Evolutionary conservation across 305 asterid species (phyloP).

Genomic region (Solanum hybrid): DNA sequence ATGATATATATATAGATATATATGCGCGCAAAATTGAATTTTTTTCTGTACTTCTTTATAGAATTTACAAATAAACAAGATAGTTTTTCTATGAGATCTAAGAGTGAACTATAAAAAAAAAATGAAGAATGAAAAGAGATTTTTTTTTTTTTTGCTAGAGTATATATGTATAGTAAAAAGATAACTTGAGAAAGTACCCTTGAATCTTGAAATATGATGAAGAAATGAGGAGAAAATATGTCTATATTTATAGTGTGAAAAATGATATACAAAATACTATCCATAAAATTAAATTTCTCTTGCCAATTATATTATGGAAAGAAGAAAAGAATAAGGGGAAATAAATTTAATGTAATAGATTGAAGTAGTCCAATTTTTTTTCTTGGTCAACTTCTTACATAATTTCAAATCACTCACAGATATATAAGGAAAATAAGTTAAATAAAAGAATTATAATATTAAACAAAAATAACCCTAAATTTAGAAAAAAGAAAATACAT

Average conservation of each 20-base stretch:
- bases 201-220: neutral
- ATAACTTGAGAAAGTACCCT: neutral
- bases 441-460: no score
- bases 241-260: neutral
- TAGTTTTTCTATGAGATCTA: no score
- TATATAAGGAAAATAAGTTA: neutral
- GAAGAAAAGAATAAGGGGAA: neutral
- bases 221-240: neutral
- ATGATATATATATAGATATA: neutral
- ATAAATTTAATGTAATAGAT: no score
- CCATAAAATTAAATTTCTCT: neutral
- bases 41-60: no score
- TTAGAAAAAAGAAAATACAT: neutral
- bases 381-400: neutral
- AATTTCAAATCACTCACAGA: neutral
- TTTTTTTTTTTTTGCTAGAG: neutral
- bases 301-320: neutral
- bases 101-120: no score
- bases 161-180: no score
- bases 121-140: neutral
- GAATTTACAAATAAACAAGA: no score
- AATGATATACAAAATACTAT: neutral
- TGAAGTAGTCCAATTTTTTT: neutral
- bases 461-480: neutral
- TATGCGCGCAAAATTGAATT: no score